These are phyloP conservation scores for Coniella vitis DNA, from an alignment of 2,329 filamentous ascomycete species.

Conservation along the genomic window DNA sequence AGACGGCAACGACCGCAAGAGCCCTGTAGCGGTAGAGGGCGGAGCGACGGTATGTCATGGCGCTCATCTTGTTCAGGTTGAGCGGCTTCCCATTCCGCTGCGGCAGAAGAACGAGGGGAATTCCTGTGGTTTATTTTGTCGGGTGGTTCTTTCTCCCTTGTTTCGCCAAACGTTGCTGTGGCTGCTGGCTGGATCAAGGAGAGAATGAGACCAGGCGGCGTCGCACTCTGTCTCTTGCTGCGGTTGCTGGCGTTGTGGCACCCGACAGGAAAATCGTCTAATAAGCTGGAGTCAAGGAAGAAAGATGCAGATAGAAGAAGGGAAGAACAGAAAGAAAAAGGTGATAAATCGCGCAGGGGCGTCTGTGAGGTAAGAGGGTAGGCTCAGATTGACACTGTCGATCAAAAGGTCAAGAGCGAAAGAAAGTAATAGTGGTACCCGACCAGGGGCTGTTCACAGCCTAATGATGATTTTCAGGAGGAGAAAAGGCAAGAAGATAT, in stretches of 20 bases:
- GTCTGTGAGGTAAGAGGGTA: background rate
- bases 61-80: conserved; percentile 6
- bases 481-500: background rate
- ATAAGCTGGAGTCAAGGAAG: background rate
- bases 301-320: background rate
- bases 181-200: too few species aligned
- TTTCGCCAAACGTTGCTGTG: too few species aligned
- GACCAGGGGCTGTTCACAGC: conserved; percentile 10
- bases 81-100: conserved; percentile 12
- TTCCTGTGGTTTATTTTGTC: background rate
- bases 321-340: too few species aligned
- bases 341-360: too few species aligned
- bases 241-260: too few species aligned
- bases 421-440: conserved; percentile 10
- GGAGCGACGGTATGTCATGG: conserved; percentile 16
- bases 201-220: too few species aligned
- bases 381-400: conserved; percentile 4
- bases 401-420: conserved; percentile 1
- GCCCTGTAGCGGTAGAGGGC: conserved; percentile 13
- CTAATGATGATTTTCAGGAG: conserved; percentile 15
- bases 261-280: background rate
- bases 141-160: background rate
- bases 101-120: background rate
- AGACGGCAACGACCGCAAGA: conserved; percentile 10
- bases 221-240: too few species aligned